Conservation (phyloP, 2,329 filamentous ascomycete genomes). For the Corynespora cassiicola region DNA sequence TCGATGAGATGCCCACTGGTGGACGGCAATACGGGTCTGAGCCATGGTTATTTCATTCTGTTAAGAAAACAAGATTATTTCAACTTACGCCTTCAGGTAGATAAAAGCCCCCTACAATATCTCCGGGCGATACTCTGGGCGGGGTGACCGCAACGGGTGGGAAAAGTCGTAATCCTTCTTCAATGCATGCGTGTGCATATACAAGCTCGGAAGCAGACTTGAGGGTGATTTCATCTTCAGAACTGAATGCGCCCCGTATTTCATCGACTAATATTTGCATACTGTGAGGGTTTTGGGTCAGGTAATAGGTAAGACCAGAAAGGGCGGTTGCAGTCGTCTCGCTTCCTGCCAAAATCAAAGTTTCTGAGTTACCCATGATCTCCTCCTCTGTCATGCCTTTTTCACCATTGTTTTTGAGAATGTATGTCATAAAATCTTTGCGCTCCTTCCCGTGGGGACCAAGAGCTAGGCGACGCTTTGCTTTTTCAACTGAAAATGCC, state of each 20-base stretch:
- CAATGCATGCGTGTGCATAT: conserved; percentile 23
- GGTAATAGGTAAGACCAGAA: conserved; percentile 9
- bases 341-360: conserved; percentile 44
- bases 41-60: too few relatives aligned
- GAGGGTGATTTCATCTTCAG: conserved; percentile 29
- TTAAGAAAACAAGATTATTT: conserved; percentile 1
- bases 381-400: conserved; percentile 25
- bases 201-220: conserved; percentile 16
- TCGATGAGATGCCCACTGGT: conserved; percentile 19
- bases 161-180: conserved; percentile 22
- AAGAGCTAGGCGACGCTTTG: conserved; percentile 2
- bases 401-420: conserved; percentile 15
- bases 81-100: conserved; percentile 20
- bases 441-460: conserved; percentile 16
- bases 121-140: conserved; percentile 10
- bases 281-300: conserved; percentile 14
- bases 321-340: conserved; percentile 30
- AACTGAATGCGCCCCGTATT: conserved; percentile 8
- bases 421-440: conserved; percentile 15
- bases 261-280: conserved; percentile 14
- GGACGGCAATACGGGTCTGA: conserved; percentile 16
- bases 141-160: conserved; percentile 15
- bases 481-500: too few relatives aligned
- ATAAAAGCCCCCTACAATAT: conserved; percentile 26
- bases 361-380: conserved; percentile 29